These are phyloP conservation scores for Xylaria polymorpha DNA, from an alignment of 2,329 filamentous ascomycete species.

Conservation along the genomic window DNA sequence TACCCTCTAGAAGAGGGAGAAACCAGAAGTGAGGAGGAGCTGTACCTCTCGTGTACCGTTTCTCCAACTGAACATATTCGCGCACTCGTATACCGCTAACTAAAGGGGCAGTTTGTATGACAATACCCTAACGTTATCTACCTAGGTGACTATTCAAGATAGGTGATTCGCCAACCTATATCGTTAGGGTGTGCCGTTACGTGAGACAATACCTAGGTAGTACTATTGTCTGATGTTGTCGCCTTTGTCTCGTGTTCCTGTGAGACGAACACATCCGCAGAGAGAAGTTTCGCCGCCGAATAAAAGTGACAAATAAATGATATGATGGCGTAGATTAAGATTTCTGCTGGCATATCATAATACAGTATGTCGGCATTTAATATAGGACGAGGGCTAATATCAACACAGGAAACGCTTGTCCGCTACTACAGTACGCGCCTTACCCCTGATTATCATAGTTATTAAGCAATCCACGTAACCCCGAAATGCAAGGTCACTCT, in stretches of 20 bases:
- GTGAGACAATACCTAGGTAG: neutral
- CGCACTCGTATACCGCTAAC: neutral
- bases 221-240: neutral
- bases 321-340: neutral
- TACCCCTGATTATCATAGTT: conserved; percentile 4
- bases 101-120: neutral
- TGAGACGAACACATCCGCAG: neutral
- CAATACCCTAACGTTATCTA: neutral
- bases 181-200: neutral
- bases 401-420: neutral
- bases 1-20: neutral
- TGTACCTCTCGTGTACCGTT: neutral
- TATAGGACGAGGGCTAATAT: conserved; percentile 2
- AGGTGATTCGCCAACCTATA: neutral
- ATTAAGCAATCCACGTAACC: neutral
- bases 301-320: neutral
- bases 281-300: neutral
- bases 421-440: neutral
- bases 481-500: neutral
- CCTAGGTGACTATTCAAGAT: neutral
- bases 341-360: neutral
- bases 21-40: neutral
- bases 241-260: conserved; percentile 2
- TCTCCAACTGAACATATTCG: neutral
- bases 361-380: neutral